Conservation (phyloP, 305 asterid genomes). For the Solanum hybrid region DNA sequence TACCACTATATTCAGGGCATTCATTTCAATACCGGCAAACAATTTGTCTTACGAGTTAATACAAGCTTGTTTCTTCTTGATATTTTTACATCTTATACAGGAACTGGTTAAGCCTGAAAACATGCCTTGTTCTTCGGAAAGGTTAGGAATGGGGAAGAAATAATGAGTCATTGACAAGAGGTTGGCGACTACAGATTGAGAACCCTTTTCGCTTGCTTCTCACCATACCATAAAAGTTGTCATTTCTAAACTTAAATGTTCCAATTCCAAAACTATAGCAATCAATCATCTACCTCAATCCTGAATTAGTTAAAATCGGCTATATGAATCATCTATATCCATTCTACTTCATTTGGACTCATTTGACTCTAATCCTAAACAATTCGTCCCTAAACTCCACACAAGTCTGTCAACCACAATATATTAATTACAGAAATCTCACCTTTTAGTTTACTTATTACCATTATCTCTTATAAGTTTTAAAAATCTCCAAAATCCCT, state of each 20-base stretch:
- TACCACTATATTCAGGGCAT: background rate
- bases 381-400: background rate
- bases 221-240: background rate
- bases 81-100: background rate
- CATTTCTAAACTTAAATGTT: background rate
- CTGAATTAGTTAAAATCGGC: too few relatives aligned
- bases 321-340: background rate
- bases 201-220: background rate
- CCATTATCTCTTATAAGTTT: too few relatives aligned
- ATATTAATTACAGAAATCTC: too few relatives aligned
- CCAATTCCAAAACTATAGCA: background rate
- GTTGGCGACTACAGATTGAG: background rate
- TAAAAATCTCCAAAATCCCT: too few relatives aligned
- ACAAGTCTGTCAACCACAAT: background rate
- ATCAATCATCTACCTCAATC: background rate
- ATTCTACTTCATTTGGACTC: background rate
- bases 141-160: background rate
- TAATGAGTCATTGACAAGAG: background rate
- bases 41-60: background rate
- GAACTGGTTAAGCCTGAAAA: background rate
- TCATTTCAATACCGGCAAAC: background rate
- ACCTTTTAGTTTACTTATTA: too few relatives aligned
- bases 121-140: background rate
- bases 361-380: background rate
- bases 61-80: background rate